Evolutionary conservation across 148 eudicot species (phyloP), one percentile per base, ranked within the genome.

Genomic region (Cornus florida): DNA sequence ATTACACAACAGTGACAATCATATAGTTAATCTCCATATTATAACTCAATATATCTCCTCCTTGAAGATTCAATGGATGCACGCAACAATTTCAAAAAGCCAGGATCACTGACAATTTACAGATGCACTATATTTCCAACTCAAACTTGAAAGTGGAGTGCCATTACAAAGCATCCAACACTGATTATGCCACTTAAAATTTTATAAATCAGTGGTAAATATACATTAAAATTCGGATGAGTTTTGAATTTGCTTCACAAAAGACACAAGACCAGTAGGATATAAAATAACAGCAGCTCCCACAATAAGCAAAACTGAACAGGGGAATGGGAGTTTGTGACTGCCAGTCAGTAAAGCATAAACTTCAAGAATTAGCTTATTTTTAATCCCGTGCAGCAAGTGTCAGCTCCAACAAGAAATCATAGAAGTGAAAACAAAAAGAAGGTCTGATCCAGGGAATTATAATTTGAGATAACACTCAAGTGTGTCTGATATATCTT

Each of bases 101-200:
- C 39, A 66, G 1, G 23, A 20, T 66, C 22, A 43, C 4, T 22
- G 12, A 74, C 31, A 38, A 19, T n/a, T 12, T 75, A 39, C 32
- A 65, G 7, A 39, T 22, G 23, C 41, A 14, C 6, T 62, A 64
- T 24, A 3, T 35, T 17, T 75, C 50, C 66, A 74, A 59, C 20
- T 57, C 43, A 53, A 57, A 19, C 20, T 31, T 57, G 67, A 43
- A 74, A 60, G 43, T 59, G 46, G 60, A 74, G 11, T 32, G 48
- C 50, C 48, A 60, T 74, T 19, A 57, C n/a, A 10, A 74, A 74
- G 68, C 76, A 73, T 53, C 76, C 19, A 22, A 19, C 24, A 73
- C 6, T 9, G 20, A 56, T 73, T 73, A 56, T 56, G 64, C 43
- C 56, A 73, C 39, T 53, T 53, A 53, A 1, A 53, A 53, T 2